Evolutionary conservation across 371 early-diverging fungal species (phyloP).

Genomic region (Coemansia sp.): DNA sequence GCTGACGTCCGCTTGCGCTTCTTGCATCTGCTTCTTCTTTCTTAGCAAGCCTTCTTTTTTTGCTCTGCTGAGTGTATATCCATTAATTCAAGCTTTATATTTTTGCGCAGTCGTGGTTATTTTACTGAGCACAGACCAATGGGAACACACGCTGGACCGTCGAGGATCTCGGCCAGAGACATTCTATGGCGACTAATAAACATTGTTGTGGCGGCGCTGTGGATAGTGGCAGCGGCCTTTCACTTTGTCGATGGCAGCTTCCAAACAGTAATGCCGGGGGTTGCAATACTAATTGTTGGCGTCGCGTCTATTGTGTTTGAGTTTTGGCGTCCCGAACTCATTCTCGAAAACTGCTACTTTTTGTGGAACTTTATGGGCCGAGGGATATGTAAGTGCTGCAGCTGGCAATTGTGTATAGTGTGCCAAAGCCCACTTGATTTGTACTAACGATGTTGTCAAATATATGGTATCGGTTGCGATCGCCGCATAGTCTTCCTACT

Average conservation of each 20-base stretch:
- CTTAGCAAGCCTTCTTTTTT: neutral
- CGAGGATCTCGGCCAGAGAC: constrained; percentile 12
- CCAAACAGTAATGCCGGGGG: constrained; percentile 41
- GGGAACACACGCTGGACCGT: constrained; percentile 16
- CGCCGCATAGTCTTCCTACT: constrained; percentile 26
- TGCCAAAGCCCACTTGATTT: neutral
- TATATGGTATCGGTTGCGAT: neutral
- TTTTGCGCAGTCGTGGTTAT: neutral
- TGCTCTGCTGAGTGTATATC: neutral
- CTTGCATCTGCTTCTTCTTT: neutral
- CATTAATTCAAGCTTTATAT: neutral
- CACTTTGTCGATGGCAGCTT: constrained; percentile 37
- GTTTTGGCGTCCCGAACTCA: constrained; percentile 38
- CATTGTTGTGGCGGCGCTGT: constrained; percentile 40
- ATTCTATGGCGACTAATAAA: constrained; percentile 44
- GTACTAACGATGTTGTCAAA: neutral
- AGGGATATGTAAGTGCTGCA: constrained; percentile 35
- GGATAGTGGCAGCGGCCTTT: constrained; percentile 37
- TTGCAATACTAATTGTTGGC: constrained; percentile 39
- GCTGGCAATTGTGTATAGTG: constrained; percentile 1
- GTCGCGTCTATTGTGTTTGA: constrained; percentile 35
- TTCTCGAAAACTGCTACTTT: constrained; percentile 44
- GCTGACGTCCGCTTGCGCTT: constrained; percentile 6
- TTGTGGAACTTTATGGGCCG: constrained; percentile 51
- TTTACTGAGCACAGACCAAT: constrained; percentile 2